Conservation (phyloP, 208 protist species). For the Spongospora subterranea region DNA sequence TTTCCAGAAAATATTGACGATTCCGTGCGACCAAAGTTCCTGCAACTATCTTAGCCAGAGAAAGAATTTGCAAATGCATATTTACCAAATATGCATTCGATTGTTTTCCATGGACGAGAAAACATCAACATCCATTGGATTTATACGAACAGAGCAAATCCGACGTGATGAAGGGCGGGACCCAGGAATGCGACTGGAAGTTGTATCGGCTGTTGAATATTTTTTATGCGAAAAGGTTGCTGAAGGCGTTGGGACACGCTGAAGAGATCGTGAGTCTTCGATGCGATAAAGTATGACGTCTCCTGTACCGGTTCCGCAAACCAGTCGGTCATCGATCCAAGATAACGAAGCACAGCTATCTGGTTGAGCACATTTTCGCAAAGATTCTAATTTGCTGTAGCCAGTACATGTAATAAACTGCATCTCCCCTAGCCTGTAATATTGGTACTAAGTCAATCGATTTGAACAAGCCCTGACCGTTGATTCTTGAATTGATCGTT, state of each 20-base stretch:
- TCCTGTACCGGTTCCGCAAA: not conserved
- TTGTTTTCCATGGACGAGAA: not conserved
- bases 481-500: not conserved
- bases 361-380: not conserved
- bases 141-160: not conserved
- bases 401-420: not conserved
- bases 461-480: not conserved
- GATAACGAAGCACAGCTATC: not conserved
- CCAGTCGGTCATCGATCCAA: constrained; percentile 24
- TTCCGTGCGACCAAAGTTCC: constrained; percentile 23
- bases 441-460: not conserved
- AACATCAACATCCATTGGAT: not conserved
- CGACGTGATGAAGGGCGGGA: not conserved
- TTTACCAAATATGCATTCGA: constrained; percentile 38
- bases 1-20: constrained; percentile 37
- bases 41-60: not conserved
- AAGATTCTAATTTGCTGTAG: not conserved
- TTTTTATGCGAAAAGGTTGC: constrained; percentile 1
- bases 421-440: not conserved
- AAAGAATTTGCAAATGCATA: not conserved
- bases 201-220: not conserved
- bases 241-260: not conserved
- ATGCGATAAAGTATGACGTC: not conserved
- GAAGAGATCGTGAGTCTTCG: not conserved
- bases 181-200: not conserved